Evolutionary conservation across 257 asterid species (phyloP).

Genomic region (Plantago ovata): DNA sequence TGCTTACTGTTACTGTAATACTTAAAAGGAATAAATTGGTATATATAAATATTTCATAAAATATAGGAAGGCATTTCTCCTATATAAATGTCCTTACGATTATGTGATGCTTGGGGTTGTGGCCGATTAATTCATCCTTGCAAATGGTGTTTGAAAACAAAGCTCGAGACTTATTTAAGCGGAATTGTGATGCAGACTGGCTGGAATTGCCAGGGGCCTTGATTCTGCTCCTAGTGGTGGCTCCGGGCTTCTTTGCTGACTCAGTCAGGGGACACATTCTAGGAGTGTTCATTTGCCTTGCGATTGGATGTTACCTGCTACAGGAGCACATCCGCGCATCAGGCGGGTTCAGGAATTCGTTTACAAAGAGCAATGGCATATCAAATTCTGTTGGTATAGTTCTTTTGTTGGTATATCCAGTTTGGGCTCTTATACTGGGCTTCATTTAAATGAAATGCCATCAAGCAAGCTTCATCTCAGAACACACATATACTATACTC

Average conservation of each 20-base stretch:
- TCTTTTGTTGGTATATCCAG: constrained; percentile 70
- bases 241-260: constrained; percentile 58
- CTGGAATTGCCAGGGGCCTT: constrained; percentile 70
- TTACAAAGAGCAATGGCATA: constrained; percentile 69
- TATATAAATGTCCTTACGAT: no score
- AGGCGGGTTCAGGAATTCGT: constrained; percentile 89
- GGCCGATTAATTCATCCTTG: no score
- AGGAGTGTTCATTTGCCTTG: constrained; percentile 52
- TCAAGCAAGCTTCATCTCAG: background rate
- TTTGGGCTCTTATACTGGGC: constrained; percentile 64
- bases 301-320: constrained; percentile 71
- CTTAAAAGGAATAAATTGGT: no score
- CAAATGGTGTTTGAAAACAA: background rate
- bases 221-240: constrained; percentile 70
- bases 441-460: constrained; percentile 31
- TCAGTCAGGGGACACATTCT: constrained; percentile 35
- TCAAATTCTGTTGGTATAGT: constrained; percentile 79
- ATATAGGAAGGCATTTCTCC: no score
- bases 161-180: background rate
- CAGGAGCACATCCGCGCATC: constrained; percentile 91
- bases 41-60: no score
- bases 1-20: no score
- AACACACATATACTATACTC: no score
- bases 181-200: constrained; percentile 66
- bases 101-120: no score